Percentiles rank a stretch among this genome's conserved stretches.
These are phyloP conservation scores for Cercophora samala DNA, from an alignment of 495 filamentous ascomycete species.

Conservation along the genomic window DNA sequence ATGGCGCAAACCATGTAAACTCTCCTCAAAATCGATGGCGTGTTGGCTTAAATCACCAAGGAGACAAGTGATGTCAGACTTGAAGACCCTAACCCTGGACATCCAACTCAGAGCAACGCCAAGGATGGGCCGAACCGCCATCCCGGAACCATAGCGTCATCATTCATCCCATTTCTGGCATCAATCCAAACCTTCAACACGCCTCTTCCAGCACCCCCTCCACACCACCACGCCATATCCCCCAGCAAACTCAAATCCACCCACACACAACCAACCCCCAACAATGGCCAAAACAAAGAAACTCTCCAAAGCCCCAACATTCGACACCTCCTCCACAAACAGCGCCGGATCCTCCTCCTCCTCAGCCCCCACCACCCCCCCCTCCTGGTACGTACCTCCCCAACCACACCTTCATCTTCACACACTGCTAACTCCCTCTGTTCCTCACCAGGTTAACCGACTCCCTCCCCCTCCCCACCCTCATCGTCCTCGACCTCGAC, in stretches of 20 bases:
- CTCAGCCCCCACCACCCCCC: slow-evolving; percentile 18
- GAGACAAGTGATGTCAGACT: not conserved
- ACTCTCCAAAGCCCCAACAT: slow-evolving; percentile 11
- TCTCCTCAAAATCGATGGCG: not conserved
- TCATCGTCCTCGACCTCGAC: slow-evolving; percentile 92
- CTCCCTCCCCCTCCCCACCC: slow-evolving; percentile 73
- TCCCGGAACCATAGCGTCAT: not conserved
- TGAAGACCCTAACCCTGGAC: not conserved
- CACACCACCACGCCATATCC: not conserved
- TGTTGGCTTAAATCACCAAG: not conserved
- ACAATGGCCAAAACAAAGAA: slow-evolving; percentile 22
- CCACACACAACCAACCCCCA: not conserved
- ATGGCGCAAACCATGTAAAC: no score
- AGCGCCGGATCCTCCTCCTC: slow-evolving; percentile 12
- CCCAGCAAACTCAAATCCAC: not conserved
- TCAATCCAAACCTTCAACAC: no score
- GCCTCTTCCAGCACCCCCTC: no score
- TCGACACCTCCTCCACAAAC: slow-evolving; percentile 12
- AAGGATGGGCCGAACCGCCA: not conserved
- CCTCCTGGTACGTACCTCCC: not conserved
- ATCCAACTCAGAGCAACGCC: not conserved
- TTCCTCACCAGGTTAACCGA: slow-evolving; percentile 60
- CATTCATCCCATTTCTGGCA: not conserved
- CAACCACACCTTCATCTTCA: slow-evolving; percentile 3
- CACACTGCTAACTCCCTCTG: slow-evolving; percentile 12